A percentile compares a stretch with the other conserved stretches of the same genome.
Conservation (phyloP, 176 grass and related monocot genomes). For the Phyllostachys edulis region DNA sequence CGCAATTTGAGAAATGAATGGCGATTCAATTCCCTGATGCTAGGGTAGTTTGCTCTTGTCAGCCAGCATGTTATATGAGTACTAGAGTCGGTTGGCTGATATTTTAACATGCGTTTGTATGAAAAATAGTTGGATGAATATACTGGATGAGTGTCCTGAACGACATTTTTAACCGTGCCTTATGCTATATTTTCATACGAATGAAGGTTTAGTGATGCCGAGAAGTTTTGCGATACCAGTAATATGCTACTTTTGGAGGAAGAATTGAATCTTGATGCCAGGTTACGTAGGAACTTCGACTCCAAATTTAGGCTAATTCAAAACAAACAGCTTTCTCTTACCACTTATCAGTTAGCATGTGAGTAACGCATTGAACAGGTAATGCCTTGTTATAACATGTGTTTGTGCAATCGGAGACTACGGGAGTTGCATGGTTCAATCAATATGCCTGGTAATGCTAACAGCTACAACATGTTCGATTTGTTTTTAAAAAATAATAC, state of each 20-base stretch:
- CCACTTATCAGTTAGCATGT: neutral
- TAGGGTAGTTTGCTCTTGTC: neutral
- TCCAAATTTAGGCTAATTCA: neutral
- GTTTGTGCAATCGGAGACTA: neutral
- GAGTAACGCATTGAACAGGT: neutral
- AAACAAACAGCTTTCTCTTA: neutral
- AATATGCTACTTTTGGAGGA: neutral
- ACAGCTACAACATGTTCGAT: neutral
- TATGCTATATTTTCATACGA: neutral
- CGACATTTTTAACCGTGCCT: neutral
- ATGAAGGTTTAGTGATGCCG: neutral
- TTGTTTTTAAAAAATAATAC: too few species aligned
- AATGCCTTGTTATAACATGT: neutral
- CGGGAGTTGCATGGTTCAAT: neutral
- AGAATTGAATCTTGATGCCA: neutral
- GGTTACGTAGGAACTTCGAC: neutral
- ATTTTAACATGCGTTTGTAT: neutral
- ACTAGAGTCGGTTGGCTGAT: neutral
- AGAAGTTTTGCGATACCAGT: neutral
- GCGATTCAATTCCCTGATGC: neutral
- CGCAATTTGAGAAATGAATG: constrained; percentile 26
- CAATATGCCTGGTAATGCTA: neutral
- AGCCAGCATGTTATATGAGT: neutral
- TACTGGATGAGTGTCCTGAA: neutral
- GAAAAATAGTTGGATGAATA: neutral